These are phyloP conservation scores for Neurospora sp. DNA, from an alignment of 495 filamentous ascomycete species.

Conservation along the genomic window DNA sequence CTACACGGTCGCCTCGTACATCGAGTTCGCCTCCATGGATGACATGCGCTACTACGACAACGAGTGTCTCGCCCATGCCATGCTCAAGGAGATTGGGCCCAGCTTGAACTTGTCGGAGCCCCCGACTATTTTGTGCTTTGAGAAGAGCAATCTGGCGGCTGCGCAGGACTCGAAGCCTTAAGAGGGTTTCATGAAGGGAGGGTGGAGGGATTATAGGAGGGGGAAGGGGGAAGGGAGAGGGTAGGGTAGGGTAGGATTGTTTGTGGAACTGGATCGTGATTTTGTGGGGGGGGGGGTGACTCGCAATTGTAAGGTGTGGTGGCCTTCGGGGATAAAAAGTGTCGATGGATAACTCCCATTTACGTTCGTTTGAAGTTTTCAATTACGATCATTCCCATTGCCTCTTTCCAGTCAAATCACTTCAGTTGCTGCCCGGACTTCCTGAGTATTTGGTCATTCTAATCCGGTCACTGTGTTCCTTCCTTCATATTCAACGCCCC, in stretches of 20 bases:
- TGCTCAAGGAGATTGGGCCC: slow-evolving; percentile 40
- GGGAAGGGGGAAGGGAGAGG: background rate
- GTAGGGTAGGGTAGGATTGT: background rate
- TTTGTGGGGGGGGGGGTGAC: too few relatives aligned
- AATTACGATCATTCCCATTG: background rate
- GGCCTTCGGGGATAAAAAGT: background rate
- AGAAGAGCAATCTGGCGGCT: slow-evolving; percentile 9
- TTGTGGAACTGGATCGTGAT: background rate
- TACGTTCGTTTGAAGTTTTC: background rate
- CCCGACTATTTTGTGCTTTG: slow-evolving; percentile 41
- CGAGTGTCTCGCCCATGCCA: slow-evolving; percentile 51
- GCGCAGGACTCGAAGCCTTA: background rate
- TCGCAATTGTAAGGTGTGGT: background rate
- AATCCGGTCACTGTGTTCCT: background rate
- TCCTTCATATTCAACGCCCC: background rate
- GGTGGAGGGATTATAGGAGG: background rate
- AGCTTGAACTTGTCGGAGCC: slow-evolving; percentile 28
- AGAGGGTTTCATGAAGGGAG: background rate
- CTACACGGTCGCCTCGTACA: slow-evolving; percentile 50
- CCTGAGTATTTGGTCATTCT: background rate
- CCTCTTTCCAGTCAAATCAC: background rate
- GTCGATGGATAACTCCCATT: background rate
- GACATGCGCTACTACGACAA: slow-evolving; percentile 65
- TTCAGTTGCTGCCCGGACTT: background rate
- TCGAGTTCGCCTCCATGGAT: slow-evolving; percentile 49